Evolutionary conservation across 2,329 filamentous ascomycete species (phyloP).

Genomic region (Trichoderma atroviride): DNA sequence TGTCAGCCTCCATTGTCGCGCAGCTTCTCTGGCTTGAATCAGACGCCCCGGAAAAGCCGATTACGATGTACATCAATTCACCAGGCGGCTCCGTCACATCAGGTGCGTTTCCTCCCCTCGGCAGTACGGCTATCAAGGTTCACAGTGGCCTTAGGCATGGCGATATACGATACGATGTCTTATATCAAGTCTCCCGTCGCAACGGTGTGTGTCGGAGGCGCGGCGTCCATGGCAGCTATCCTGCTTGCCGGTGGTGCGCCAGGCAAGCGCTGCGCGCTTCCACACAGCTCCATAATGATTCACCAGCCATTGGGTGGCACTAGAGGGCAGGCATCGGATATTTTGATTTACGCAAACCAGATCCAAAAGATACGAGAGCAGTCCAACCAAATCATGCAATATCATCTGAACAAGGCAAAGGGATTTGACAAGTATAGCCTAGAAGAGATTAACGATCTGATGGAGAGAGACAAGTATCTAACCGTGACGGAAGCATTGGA

Average conservation of each 20-base stretch:
- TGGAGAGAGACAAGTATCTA: constrained; percentile 97
- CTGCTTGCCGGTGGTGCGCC: constrained; percentile 83
- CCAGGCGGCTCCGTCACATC: constrained; percentile 87
- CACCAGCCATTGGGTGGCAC: constrained; percentile 87
- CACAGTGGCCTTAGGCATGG: constrained; percentile 53
- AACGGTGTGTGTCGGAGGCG: constrained; percentile 92
- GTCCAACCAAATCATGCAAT: constrained; percentile 86
- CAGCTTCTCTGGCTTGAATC: constrained; percentile 98
- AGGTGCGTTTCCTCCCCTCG: constrained; percentile 43
- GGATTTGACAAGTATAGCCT: constrained; percentile 75
- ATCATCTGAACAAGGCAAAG: constrained; percentile 78
- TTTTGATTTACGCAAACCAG: constrained; percentile 96
- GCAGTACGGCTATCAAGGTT: constrained; percentile 17
- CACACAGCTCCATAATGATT: constrained; percentile 95
- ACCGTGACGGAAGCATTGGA: constrained; percentile 85
- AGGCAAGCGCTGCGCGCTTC: constrained; percentile 84
- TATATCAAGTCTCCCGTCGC: constrained; percentile 93
- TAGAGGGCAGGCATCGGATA: constrained; percentile 71
- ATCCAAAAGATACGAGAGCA: constrained; percentile 84
- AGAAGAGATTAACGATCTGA: constrained; percentile 86
- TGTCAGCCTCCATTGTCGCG: constrained; percentile 91
- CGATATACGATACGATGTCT: constrained; percentile 98
- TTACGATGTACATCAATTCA: constrained; percentile 97
- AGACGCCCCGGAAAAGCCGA: constrained; percentile 90
- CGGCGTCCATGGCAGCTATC: constrained; percentile 91